These are phyloP conservation scores for Obelidium mucronatum DNA, from an alignment of 192 early-diverging fungal species.

Conservation along the genomic window DNA sequence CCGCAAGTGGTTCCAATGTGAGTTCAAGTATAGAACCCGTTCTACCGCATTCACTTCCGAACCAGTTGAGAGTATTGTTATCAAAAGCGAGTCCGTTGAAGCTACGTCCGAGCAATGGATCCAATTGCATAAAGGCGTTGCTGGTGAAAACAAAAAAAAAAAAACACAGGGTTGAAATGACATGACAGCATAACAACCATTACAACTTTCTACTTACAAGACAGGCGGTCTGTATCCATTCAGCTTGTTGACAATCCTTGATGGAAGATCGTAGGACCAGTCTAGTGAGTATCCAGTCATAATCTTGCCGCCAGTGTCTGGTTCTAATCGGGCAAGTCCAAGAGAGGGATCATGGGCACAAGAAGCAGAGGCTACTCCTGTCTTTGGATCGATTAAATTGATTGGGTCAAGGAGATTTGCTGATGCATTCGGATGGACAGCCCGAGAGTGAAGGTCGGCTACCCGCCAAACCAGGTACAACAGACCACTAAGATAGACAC, in stretches of 20 bases:
- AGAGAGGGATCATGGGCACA: slow-evolving; percentile 9
- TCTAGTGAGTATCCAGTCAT: slow-evolving; percentile 39
- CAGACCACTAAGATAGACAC: background rate
- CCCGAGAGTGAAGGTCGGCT: slow-evolving; percentile 4
- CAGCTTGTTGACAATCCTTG: slow-evolving; percentile 5
- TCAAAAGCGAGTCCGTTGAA: slow-evolving; percentile 21
- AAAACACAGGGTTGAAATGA: background rate
- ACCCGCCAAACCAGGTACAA: slow-evolving; percentile 14
- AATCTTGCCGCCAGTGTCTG: background rate
- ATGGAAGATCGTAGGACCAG: slow-evolving; percentile 31
- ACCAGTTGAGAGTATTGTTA: slow-evolving; percentile 41
- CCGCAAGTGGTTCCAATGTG: slow-evolving; percentile 39
- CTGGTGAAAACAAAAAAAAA: slow-evolving; percentile 1
- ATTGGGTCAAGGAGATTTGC: background rate
- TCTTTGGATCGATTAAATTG: background rate
- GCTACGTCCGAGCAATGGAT: background rate
- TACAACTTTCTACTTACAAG: slow-evolving; percentile 14
- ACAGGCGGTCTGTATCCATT: slow-evolving; percentile 27
- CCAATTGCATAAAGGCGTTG: slow-evolving; percentile 42
- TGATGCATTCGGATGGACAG: background rate
- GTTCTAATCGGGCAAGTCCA: slow-evolving; percentile 33
- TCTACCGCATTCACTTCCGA: slow-evolving; percentile 35
- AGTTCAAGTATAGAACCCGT: slow-evolving; percentile 44
- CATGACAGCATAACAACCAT: background rate
- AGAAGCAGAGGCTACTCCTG: background rate